Evolutionary conservation across 257 asterid species (phyloP).

Genomic region (Schizonepeta tenuifolia): DNA sequence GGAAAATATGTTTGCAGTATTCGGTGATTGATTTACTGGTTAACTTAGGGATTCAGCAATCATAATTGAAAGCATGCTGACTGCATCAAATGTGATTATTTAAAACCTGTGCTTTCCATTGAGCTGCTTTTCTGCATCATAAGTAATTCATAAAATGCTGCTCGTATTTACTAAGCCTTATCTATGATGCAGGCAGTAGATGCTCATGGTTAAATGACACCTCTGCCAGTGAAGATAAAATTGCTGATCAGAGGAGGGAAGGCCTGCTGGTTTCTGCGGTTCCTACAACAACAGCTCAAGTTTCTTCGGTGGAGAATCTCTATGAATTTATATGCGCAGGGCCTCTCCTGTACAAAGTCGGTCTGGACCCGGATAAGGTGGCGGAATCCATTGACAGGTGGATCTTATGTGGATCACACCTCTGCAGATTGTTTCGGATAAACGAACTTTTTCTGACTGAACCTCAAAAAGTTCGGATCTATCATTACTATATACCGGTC

Average conservation of each 20-base stretch:
- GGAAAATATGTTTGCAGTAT: background rate
- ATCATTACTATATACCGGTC: slow-evolving; percentile 93
- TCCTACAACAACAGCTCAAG: slow-evolving; percentile 56
- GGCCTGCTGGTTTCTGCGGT: slow-evolving; percentile 46
- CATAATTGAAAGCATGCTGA: slow-evolving; percentile 7
- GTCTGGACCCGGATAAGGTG: slow-evolving; percentile 72
- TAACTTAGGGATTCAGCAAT: slow-evolving; percentile 2
- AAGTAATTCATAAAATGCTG: background rate
- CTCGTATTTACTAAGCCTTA: slow-evolving; percentile 8
- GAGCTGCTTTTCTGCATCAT: background rate
- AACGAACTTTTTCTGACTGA: slow-evolving; percentile 71
- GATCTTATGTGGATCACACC: slow-evolving; percentile 74
- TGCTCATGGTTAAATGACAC: slow-evolving; percentile 64
- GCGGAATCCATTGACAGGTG: slow-evolving; percentile 89
- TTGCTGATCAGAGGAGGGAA: slow-evolving; percentile 40
- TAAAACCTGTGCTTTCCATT: slow-evolving; percentile 1
- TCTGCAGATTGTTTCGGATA: slow-evolving; percentile 83
- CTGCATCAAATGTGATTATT: background rate
- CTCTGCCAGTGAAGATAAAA: slow-evolving; percentile 32
- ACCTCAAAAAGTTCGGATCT: slow-evolving; percentile 81
- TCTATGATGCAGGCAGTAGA: slow-evolving; percentile 52
- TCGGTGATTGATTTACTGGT: background rate
- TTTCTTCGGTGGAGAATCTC: slow-evolving; percentile 73
- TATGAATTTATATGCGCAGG: slow-evolving; percentile 79
- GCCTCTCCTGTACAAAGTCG: slow-evolving; percentile 67